Evolutionary conservation across 169 alveolate species (phyloP).

Genomic region (Plasmodium chabaudi): DNA sequence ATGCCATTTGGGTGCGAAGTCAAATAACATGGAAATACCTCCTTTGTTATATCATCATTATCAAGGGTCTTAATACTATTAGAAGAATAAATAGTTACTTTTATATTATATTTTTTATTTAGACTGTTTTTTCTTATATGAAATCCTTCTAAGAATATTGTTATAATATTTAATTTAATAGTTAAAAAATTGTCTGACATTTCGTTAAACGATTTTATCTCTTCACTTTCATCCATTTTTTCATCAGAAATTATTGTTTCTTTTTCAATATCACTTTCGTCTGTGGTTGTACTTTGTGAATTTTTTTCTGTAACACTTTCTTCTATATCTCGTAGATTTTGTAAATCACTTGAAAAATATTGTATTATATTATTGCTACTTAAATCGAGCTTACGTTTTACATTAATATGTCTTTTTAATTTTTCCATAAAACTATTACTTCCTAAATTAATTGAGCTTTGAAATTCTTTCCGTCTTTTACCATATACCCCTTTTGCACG

Average conservation of each 20-base stretch:
- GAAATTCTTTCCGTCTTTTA: background rate
- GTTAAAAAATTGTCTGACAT: constrained; percentile 3
- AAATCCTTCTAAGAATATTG: constrained; percentile 22
- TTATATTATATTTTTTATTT: constrained; percentile 25
- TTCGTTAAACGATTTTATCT: too few relatives aligned
- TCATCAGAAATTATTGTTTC: background rate
- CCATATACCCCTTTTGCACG: background rate
- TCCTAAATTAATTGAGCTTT: background rate
- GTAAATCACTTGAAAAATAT: constrained; percentile 5
- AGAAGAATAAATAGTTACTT: constrained; percentile 42
- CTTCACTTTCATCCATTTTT: background rate
- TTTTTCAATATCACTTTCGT: background rate
- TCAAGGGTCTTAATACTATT: constrained; percentile 40
- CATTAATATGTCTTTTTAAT: constrained; percentile 15
- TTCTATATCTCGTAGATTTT: constrained; percentile 9
- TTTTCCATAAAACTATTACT: constrained; percentile 38
- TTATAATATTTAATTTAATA: constrained; percentile 43
- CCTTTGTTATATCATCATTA: constrained; percentile 14
- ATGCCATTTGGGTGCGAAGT: constrained; percentile 49
- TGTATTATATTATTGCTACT: constrained; percentile 5
- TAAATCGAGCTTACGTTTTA: constrained; percentile 26
- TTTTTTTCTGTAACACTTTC: background rate
- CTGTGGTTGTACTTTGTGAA: background rate
- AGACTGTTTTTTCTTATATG: constrained; percentile 22
- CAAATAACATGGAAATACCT: constrained; percentile 42